Base-by-base conservation (phyloP, 768 basidiomycete genomes). In the Saitozyma sp. region DNA sequence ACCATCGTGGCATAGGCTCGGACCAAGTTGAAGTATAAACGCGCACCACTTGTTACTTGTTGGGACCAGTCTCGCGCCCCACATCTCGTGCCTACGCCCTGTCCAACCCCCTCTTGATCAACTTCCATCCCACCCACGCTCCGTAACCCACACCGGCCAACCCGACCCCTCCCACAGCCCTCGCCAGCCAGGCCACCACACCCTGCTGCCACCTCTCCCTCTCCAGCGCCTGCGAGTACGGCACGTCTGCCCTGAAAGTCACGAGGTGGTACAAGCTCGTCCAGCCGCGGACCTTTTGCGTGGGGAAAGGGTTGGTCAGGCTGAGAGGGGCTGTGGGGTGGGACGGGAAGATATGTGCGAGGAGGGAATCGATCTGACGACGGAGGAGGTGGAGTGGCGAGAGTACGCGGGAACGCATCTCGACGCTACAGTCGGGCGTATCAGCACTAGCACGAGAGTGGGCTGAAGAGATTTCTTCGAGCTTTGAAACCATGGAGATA, bases 201-300 rank as follows among this genome's bases (percentile, higher is more conserved):
- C 76, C 78, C n/a, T 84, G 82, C 81, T 99, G 95, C 75, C 83
- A 81, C 63, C 80, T 82, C 60, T 88, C 88, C 79, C 86, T 87
- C 75, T 82, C 83, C 76, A 85, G 85, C 19, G 88, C 94, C 54
- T 86, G 87, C 59, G 87, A 86, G 76, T 99, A 99, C 77, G 88
- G 88, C 71, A 99, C 86, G 80, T 98, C 95, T 55, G 92, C 91
- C 48, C 95, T 86, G 82, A 99, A 99, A 50, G 95, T 97, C 68
- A 96, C 89, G 94, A 98, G 96, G 41, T 91, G 91, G 80, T 99
- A 99, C 54, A 95, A 83, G 61, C 92, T 90, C 56, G 93, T 84
- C 94, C 94, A 97, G 43, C 91, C 92, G 66, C 78, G 76, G 50
- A 88, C 88, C 63, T 64, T 83, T 80, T 63, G 78, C 62, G 86